Base-by-base conservation (phyloP, 2,329 filamentous ascomycete genomes). In the Tricladium varicosporioides region DNA sequence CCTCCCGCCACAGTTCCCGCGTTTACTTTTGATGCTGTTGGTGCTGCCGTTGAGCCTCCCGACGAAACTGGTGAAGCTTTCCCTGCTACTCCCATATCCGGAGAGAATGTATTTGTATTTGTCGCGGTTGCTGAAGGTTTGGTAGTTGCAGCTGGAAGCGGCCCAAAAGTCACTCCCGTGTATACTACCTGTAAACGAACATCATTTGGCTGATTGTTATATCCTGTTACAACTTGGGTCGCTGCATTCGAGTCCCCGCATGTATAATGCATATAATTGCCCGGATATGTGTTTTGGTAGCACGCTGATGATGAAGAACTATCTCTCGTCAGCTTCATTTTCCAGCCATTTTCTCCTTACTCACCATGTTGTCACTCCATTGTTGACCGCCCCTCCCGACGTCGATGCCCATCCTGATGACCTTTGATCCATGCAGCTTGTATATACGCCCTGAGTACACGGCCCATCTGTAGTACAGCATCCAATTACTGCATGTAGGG, bases 351-450 rank as follows among this genome's bases (percentile, higher is more conserved):
- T 14, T 54, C 8, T 27, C 47, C 15, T 16, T 13, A 58, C 65
- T 53, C 31, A 70, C 67, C 68, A 70, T 53, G 64, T 65, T 22
- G 63, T 63, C 32, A 70, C 52, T 4, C 68, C 68, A 62, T 68
- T 66, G 56, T 67, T 62, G 43, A 60, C 36, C 19, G 61, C 42
- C 5, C 32, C 7, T n/a, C 57, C 59, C 9, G 62, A 51, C 8
- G 59, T 63, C 13, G 63, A 33, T 27, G 18, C 48, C 64, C 65
- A 68, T 44, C 61, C 66, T 9, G 53, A 33, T 59, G 60, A 67
- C 54, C 62, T 65, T 14, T 58, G 51, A 55, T 70, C 67, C 32
- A 68, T 44, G 60, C 68, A 70, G 47, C 61, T 65, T 13, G 68
- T 67, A 51, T 70, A 70, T 1, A 70, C 60, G 27, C 68, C 68